phyloP scores from a whole-genome alignment of 1,284 basidiomycete species.

The Pseudozyma pruni region DNA sequence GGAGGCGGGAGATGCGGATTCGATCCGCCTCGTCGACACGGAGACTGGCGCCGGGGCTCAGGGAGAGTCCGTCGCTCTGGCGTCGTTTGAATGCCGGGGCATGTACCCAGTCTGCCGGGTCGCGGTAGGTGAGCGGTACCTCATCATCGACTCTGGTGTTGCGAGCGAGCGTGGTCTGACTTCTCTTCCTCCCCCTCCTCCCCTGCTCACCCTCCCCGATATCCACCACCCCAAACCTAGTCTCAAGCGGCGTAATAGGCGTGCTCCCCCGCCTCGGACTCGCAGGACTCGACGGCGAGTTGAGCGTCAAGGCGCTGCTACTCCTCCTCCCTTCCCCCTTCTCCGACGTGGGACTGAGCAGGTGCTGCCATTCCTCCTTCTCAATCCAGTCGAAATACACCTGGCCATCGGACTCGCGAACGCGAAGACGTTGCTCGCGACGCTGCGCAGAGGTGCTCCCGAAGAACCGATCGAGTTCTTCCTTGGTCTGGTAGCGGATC shows the following conservation, averaged over 20 bases:
- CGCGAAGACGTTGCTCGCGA: constrained; percentile 39
- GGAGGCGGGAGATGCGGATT: constrained; percentile 23
- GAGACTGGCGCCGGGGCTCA: not conserved
- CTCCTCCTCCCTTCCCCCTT: not conserved
- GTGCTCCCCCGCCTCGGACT: not conserved
- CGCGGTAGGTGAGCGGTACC: not conserved
- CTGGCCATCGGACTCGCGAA: constrained; percentile 41
- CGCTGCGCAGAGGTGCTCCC: constrained; percentile 38
- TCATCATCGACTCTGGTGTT: constrained; percentile 10
- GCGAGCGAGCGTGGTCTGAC: constrained; percentile 7
- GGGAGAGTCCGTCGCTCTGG: constrained; percentile 11
- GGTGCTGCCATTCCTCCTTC: constrained; percentile 33
- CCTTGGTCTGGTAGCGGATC: constrained; percentile 42
- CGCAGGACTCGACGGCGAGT: constrained; percentile 7
- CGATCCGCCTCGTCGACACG: not conserved
- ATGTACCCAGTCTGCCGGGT: constrained; percentile 1
- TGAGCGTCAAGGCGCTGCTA: constrained; percentile 21
- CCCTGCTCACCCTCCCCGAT: constrained; percentile 6
- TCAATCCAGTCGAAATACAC: constrained; percentile 47
- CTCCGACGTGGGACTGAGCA: constrained; percentile 13
- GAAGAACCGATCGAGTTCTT: constrained; percentile 51
- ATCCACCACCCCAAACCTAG: constrained; percentile 3
- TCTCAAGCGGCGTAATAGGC: constrained; percentile 3
- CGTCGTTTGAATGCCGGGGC: constrained; percentile 9
- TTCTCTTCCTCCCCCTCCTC: constrained; percentile 21